Base-by-base conservation (phyloP, 2,329 filamentous ascomycete species). In the Trichoderma brevicompactum region DNA sequence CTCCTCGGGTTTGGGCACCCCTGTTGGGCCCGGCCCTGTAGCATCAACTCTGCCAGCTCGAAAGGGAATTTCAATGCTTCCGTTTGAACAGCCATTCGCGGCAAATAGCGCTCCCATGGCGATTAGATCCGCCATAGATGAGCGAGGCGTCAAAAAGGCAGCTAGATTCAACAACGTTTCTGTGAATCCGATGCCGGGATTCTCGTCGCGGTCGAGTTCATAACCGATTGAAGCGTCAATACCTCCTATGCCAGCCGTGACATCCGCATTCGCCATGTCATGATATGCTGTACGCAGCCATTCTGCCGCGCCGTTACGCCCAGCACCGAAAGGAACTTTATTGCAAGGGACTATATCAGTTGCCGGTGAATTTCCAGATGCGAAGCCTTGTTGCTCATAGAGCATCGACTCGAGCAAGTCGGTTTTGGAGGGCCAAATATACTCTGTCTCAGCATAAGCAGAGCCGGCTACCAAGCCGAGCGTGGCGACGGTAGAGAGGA, bases 241-340 rank as follows among this genome's bases (percentile, higher is more conserved):
- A 19, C 74, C 74, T 28, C 74, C 74, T 2, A 66, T 67, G 13
- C 74, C 74, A 1, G 69, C 63, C 2, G 63, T 67, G 8, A 68
- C 70, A 65, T 76, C 69, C 12, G 72, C 68, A 7, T 73, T 76
- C 32, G 70, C 70, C 32, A 72, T 71, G 65, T 76, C 74, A 58
- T 76, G 74, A 66, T 73, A 76, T 5, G 71, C 73, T 5, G 74
- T 75, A 4, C 74, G 71, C 43, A 76, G 69, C 74, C 74, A 76
- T 68, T 76, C 74, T 5, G 72, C 74, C 2, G 74, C 58, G 8
- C 64, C 64, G 34, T 49, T 66, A 2, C 64, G 64, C 7, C 64
- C 64, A 9, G 41, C 68, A 54, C 64, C 64, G 49, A 66, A 66
- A 6, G 32, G 7, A 8, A 68, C 67, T 17, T 40, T 46, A 1